These are phyloP conservation scores for Leccinum subtestaceum DNA, from an alignment of 768 basidiomycete species.

Conservation along the genomic window DNA sequence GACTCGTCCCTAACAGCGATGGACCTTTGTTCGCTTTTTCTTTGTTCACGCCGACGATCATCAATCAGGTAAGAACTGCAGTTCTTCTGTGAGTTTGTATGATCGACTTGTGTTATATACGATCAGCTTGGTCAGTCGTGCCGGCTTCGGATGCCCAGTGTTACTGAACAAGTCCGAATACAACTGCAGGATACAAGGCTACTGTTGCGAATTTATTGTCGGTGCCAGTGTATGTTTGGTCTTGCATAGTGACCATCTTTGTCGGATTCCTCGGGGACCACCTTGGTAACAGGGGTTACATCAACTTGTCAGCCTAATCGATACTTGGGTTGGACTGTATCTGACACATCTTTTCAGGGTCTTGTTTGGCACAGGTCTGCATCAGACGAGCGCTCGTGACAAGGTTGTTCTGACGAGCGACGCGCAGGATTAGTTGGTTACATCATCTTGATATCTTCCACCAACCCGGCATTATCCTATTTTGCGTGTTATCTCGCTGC, in stretches of 20 bases:
- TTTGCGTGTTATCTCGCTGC: conserved; percentile 71
- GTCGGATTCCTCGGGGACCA: conserved; percentile 65
- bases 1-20: conserved; percentile 32
- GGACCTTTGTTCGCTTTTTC: conserved; percentile 56
- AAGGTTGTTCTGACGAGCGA: conserved; percentile 2
- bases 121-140: conserved; percentile 21
- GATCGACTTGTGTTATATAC: background rate
- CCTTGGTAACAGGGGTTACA: conserved; percentile 50
- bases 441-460: conserved; percentile 62
- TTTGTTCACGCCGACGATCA: conserved; percentile 46
- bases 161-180: background rate
- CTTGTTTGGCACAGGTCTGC: conserved; percentile 33
- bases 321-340: background rate
- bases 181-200: conserved; percentile 49
- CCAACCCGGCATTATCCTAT: conserved; percentile 61
- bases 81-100: background rate
- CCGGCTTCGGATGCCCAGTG: background rate
- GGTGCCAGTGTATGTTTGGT: conserved; percentile 75
- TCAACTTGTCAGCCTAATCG: conserved; percentile 51
- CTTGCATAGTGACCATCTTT: conserved; percentile 60
- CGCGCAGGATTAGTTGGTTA: conserved; percentile 52
- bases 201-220: conserved; percentile 71
- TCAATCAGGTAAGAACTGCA: conserved; percentile 45
- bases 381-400: background rate
- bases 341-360: conserved; percentile 20